Evolutionary conservation across 2,329 filamentous ascomycete genomes (phyloP), one percentile per base, ranked within the genome.

Genomic region (Helicocarpus griseus): DNA sequence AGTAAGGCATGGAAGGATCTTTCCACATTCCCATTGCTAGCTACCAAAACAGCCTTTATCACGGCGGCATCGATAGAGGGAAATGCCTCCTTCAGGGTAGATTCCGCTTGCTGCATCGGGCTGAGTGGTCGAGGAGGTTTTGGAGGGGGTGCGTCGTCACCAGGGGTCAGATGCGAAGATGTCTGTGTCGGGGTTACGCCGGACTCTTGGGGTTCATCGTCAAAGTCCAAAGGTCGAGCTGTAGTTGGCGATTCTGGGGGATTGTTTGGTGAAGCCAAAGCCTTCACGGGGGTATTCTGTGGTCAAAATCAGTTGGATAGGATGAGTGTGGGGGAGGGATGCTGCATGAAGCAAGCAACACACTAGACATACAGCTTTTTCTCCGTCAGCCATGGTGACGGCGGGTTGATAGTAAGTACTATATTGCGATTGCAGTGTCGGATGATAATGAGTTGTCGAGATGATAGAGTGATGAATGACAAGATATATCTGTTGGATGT

Each of bases 1-100:
- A 98, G 77, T 40, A 98, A 78, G 33, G 93, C 93, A 71, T 96
- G 93, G 73, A 98, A 98, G 13, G 93, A 91, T 29, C 89, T 87
- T 69, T 98, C 93, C 45, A 97, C 83, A 62, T 85, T 82, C 54
- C 90, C 91, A 53, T 83, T 79, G 67, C 93, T 97, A 13, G 93
- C 93, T 22, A 80, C 78, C 57, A 98, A 73, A 0, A 98, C 86
- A 28, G 93, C 93, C 69, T 85, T 95, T 68, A 98, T 80, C 44
- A 98, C 86, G 41, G 81, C 69, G 6, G 73, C 66, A 50, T 98
- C 93, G 54, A 96, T 87, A 51, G 75, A 79, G 0, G 93, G 93
- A 62, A 98, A 98, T 0, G 93, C 93, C 69, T 98, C 93, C 67
- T 88, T 91, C 51, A 98, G 76, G 3, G 89, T 96, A 61, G 81